Evolutionary conservation across 306 rosid genomes (phyloP).

Genomic region (Albizia julibrissin): DNA sequence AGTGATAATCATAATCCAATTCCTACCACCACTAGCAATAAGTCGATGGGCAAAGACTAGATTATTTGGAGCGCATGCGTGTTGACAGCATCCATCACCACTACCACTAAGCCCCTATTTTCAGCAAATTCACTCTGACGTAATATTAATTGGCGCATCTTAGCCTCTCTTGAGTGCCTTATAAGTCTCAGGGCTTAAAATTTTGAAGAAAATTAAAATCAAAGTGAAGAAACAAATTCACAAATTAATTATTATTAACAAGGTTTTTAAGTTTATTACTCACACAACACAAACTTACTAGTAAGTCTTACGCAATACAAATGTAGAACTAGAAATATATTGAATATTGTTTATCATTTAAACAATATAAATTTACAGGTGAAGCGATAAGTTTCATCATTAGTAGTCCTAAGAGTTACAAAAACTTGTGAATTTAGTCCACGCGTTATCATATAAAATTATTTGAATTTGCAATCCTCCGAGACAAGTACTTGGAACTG

Average conservation of each 20-base stretch:
- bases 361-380: no score
- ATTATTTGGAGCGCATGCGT: slow-evolving; percentile 24
- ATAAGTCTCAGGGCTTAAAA: background rate
- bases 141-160: background rate
- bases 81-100: slow-evolving; percentile 27
- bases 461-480: background rate
- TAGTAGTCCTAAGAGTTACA: background rate
- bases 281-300: background rate
- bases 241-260: no score
- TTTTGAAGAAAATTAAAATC: no score
- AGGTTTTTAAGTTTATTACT: no score
- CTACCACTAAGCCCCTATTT: slow-evolving; percentile 17
- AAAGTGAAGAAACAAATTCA: no score
- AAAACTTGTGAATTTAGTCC: background rate
- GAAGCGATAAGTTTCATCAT: no score
- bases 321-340: no score
- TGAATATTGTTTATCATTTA: no score
- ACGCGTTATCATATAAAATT: no score
- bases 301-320: no score
- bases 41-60: background rate
- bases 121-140: background rate
- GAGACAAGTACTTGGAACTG: slow-evolving; percentile 4
- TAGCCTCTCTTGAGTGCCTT: background rate
- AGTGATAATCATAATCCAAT: background rate
- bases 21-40: slow-evolving; percentile 25